phyloP scores from a whole-genome alignment of 2,329 filamentous ascomycete genomes.

The Kalaharituber pfeilii region DNA sequence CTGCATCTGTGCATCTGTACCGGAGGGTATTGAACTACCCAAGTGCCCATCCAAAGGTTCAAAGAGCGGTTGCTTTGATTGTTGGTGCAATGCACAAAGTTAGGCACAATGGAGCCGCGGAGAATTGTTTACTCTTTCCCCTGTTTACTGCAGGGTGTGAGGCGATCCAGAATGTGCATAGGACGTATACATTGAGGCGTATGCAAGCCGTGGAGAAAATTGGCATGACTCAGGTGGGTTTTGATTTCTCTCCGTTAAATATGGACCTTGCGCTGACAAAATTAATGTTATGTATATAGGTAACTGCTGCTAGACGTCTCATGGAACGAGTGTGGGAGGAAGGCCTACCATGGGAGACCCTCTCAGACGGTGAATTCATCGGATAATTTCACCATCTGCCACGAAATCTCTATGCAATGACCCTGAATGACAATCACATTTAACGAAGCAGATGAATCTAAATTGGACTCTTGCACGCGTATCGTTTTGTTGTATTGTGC shows the following conservation, averaged over 20 bases:
- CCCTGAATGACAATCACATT: too few species aligned
- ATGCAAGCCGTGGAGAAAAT: slow-evolving; percentile 51
- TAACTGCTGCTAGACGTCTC: slow-evolving; percentile 42
- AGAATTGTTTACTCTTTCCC: slow-evolving; percentile 59
- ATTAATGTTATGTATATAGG: slow-evolving; percentile 30
- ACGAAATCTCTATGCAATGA: not conserved
- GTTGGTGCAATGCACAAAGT: slow-evolving; percentile 45
- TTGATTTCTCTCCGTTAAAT: slow-evolving; percentile 4
- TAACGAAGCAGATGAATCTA: too few species aligned
- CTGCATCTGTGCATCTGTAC: slow-evolving; percentile 57
- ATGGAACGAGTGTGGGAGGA: slow-evolving; percentile 55
- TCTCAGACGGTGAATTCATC: slow-evolving; percentile 51
- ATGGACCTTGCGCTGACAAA: slow-evolving; percentile 12
- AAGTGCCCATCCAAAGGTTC: slow-evolving; percentile 41
- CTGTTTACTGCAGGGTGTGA: slow-evolving; percentile 74
- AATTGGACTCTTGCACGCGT: too few species aligned
- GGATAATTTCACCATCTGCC: slow-evolving; percentile 39
- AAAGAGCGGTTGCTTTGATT: slow-evolving; percentile 45
- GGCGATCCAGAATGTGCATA: slow-evolving; percentile 38
- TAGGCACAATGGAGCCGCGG: slow-evolving; percentile 48
- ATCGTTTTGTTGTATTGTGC: too few species aligned
- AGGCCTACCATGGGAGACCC: slow-evolving; percentile 49
- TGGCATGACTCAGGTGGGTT: slow-evolving; percentile 57
- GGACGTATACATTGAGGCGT: slow-evolving; percentile 45
- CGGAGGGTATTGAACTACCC: slow-evolving; percentile 51